Conservation (phyloP, 345 rosid species). For the Odontarrhena argentea region DNA sequence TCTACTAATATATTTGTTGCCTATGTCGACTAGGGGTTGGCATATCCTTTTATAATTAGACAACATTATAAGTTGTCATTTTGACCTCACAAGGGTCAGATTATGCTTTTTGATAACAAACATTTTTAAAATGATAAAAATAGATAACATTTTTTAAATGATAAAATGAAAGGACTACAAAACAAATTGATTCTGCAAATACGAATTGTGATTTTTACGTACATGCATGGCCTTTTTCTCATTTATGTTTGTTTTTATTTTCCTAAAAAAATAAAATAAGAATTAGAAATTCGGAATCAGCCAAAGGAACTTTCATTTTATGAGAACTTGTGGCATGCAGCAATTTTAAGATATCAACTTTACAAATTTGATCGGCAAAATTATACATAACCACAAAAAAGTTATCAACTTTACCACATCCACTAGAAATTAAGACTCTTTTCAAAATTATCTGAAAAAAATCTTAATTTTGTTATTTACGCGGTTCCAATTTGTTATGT, state of each 20-base stretch:
- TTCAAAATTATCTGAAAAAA: neutral
- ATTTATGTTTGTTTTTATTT: neutral
- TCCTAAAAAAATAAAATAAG: neutral
- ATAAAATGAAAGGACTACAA: neutral
- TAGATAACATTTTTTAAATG: too few species aligned
- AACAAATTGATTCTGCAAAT: neutral
- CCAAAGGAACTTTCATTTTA: constrained; percentile 13
- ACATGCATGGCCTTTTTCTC: neutral
- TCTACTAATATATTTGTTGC: neutral
- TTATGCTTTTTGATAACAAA: neutral
- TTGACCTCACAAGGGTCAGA: constrained; percentile 9
- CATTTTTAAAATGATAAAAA: neutral
- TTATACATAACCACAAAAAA: constrained; percentile 16
- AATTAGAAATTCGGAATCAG: neutral
- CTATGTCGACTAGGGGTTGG: neutral
- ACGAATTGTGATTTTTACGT: neutral
- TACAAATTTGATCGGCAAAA: constrained; percentile 11
- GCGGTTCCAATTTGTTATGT: neutral
- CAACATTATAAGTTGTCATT: neutral
- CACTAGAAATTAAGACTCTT: constrained; percentile 6
- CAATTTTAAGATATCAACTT: constrained; percentile 5
- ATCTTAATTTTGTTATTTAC: neutral
- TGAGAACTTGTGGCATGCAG: constrained; percentile 25
- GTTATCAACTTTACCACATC: constrained; percentile 10
- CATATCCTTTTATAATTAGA: neutral